Conservation (phyloP, 169 alveolate species). For the Plasmodium coatneyi region DNA sequence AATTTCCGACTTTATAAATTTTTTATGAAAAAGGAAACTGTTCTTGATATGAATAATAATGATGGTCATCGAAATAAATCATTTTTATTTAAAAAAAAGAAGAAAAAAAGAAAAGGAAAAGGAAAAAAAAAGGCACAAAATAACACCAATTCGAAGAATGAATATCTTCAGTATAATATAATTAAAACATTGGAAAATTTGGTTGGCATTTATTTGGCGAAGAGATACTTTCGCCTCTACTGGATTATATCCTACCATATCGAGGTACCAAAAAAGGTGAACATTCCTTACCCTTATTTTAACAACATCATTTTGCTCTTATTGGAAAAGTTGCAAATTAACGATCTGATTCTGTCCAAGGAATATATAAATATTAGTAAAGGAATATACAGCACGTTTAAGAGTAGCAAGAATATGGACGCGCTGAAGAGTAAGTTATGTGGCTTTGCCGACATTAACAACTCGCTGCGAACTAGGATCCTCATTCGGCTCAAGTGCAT, state of each 20-base stretch:
- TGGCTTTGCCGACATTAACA: slow-evolving; percentile 13
- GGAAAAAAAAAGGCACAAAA: slow-evolving; percentile 10
- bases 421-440: slow-evolving; percentile 21
- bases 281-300: slow-evolving; percentile 53
- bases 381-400: slow-evolving; percentile 23
- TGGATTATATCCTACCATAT: slow-evolving; percentile 69
- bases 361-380: slow-evolving; percentile 62
- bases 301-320: slow-evolving; percentile 59
- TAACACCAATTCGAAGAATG: slow-evolving; percentile 31
- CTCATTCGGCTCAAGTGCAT: slow-evolving; percentile 47
- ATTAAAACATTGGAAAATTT: slow-evolving; percentile 57
- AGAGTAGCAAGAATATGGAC: slow-evolving; percentile 39
- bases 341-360: slow-evolving; percentile 46
- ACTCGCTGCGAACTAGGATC: slow-evolving; percentile 5
- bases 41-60: slow-evolving; percentile 46
- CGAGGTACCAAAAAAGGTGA: slow-evolving; percentile 63
- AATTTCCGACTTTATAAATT: slow-evolving; percentile 37
- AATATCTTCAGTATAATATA: slow-evolving; percentile 42
- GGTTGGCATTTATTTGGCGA: slow-evolving; percentile 54
- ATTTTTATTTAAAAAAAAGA: slow-evolving; percentile 51
- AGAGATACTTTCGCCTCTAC: slow-evolving; percentile 66
- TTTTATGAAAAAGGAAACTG: slow-evolving; percentile 53
- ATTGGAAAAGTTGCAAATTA: slow-evolving; percentile 65
- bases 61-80: slow-evolving; percentile 20
- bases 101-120: slow-evolving; percentile 16